A percentile compares a stretch with the other conserved stretches of the same genome.
These are phyloP conservation scores for Penicillium waksmanii DNA, from an alignment of 495 filamentous ascomycete species.

Conservation along the genomic window DNA sequence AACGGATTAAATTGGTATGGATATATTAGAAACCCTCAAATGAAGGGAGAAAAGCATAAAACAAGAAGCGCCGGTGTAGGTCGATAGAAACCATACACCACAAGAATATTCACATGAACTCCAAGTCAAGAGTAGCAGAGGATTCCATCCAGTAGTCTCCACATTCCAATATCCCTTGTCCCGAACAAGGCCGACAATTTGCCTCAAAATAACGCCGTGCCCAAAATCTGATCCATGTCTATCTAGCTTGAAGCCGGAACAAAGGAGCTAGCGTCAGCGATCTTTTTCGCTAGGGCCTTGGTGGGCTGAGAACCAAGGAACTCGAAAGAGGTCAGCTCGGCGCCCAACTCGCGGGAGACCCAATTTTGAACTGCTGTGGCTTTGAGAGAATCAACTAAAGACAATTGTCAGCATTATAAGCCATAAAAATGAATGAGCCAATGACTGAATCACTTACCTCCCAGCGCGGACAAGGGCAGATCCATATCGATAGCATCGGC, in stretches of 20 bases:
- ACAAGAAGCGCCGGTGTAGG: background rate
- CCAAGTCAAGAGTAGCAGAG: background rate
- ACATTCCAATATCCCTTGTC: background rate
- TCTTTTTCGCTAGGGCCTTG: slow-evolving; percentile 27
- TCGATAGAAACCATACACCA: background rate
- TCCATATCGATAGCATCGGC: slow-evolving; percentile 31
- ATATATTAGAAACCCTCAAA: background rate
- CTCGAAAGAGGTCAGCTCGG: slow-evolving; percentile 33
- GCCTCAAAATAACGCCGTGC: background rate
- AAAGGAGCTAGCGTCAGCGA: slow-evolving; percentile 26
- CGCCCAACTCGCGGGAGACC: slow-evolving; percentile 32
- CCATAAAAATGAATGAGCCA: background rate
- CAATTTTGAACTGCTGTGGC: slow-evolving; percentile 45
- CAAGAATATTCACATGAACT: slow-evolving; percentile 1
- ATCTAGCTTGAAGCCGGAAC: slow-evolving; percentile 23
- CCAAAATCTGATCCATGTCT: background rate
- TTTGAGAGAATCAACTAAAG: slow-evolving; percentile 44
- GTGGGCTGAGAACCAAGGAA: slow-evolving; percentile 31
- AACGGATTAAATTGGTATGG: background rate
- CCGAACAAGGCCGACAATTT: background rate
- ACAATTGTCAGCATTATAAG: slow-evolving; percentile 11
- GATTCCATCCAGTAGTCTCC: background rate
- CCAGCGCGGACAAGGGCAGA: slow-evolving; percentile 30
- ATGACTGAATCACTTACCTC: slow-evolving; percentile 19
- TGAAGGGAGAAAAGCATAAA: background rate